Evolutionary conservation across 495 filamentous ascomycete genomes (phyloP), one percentile per base, ranked within the genome.

Genomic region (Neurospora sublineolata): DNA sequence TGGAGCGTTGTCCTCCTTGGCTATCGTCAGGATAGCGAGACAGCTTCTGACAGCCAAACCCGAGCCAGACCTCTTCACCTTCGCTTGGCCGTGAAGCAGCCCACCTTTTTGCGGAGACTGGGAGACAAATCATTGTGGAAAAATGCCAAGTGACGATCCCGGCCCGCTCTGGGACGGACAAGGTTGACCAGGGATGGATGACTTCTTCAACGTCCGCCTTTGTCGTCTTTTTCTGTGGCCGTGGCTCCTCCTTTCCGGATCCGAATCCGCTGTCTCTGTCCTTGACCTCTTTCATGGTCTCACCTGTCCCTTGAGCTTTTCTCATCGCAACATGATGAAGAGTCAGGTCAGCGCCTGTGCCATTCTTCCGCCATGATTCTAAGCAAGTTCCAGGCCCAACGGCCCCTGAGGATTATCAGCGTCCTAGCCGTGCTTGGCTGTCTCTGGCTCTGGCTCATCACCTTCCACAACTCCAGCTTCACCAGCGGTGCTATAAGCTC

Each of bases 281-380:
- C 11, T 60, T 60, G 27, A 30, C 23, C 46, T 52, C 46, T 60
- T 60, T 16, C 46, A 16, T 16, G 23, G 46, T 60, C 46, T 60
- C 46, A 30, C 46, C 52, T 60, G 52, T 33, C 52, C 52, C 52
- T 60, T 60, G 52, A 18, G 27, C 27, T 60, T 33, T 18, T 33
- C 52, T 60, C 52, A 30, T 60, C 52, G 52, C 27, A 60, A 60
- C 52, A 60, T 33, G 52, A 60, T 14, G 52, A 60, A 60, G 52
- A 60, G 52, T 60, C 14, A 14, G 52, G 52, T 18, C 52, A 60
- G 27, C 44, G 69, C 52, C 60, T 44, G 73, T 72, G 69, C 52
- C 73, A 41, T 41, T 37, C 40, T 69, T 30, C 70, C 69, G 52
- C 58, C 67, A 75, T 75, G 73, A 72, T 74, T n/a, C 37, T 71